Percentiles rank a stretch among this genome's conserved stretches.
Conservation (phyloP, 495 filamentous ascomycete species). For the Sphaerosporella brunnea region DNA sequence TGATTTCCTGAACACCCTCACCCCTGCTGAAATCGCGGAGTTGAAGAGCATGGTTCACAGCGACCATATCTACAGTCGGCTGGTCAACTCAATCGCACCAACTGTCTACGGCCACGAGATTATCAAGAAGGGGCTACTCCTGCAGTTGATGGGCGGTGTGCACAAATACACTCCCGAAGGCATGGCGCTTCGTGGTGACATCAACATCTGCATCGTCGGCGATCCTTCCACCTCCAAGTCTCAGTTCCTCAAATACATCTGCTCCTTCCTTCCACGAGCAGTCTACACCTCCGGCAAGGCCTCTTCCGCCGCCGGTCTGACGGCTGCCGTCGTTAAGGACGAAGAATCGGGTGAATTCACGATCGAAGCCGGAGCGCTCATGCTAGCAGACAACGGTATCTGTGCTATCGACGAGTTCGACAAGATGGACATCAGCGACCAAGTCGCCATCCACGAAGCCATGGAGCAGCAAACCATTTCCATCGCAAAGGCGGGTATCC, state of each 20-base stretch:
- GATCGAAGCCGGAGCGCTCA: conserved; percentile 93
- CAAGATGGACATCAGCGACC: conserved; percentile 97
- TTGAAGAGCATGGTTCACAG: conserved; percentile 83
- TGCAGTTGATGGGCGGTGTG: conserved; percentile 87
- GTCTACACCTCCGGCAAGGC: conserved; percentile 98
- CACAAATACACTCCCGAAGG: conserved; percentile 78
- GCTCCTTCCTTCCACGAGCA: conserved; percentile 81
- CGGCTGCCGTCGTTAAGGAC: conserved; percentile 91
- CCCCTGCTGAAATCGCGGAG: conserved; percentile 71
- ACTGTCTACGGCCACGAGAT: conserved; percentile 95
- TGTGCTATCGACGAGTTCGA: conserved; percentile 99
- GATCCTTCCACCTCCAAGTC: conserved; percentile 97
- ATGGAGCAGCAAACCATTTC: conserved; percentile 99
- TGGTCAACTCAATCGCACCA: conserved; percentile 75
- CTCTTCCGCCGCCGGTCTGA: conserved; percentile 92
- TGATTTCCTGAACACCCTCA: conserved; percentile 67
- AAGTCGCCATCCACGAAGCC: conserved; percentile 98
- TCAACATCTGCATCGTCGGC: conserved; percentile 97
- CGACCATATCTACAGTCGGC: conserved; percentile 81
- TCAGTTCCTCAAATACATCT: conserved; percentile 96
- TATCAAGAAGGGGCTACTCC: conserved; percentile 88
- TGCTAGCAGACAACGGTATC: conserved; percentile 93
- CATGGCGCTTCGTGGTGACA: conserved; percentile 84
- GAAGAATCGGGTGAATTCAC: conserved; percentile 97
- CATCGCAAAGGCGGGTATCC: conserved; percentile 96